Base-by-base conservation (phyloP, 768 basidiomycete species). In the Tricholoma sp. region DNA sequence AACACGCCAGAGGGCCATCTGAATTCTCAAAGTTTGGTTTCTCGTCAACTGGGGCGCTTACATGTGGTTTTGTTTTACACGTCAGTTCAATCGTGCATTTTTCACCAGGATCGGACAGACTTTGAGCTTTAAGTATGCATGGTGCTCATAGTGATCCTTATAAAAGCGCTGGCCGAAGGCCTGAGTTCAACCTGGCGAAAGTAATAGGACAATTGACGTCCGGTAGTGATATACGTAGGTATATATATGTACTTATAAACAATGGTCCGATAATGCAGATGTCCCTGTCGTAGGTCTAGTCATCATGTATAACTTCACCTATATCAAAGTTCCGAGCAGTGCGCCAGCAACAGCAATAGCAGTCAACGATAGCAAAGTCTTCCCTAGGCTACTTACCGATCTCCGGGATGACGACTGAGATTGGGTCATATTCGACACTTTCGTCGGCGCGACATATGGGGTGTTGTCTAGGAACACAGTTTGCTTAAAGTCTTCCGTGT, bases 401-500 rank as follows among this genome's bases (percentile, higher is more conserved):
- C 55, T 57, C 59, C 49, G 51, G 34, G 60, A 55, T 32, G 62
- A 54, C 9, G 64, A 61, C 43, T 62, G 55, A 37, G 58, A 55
- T 18, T 55, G 39, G 14, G 12, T 54, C 12, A 47, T 39, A 31
- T 43, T 60, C 14, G 64, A 59, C 41, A 63, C 62, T 5, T 58
- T 55, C 18, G 66, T 66, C 22, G 69, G 67, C 1, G 63, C 56
- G 18, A 66, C 55, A 52, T 64, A 66, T 2, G 64, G 65, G 22
- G 63, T 64, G 34, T 66, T 71, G 49, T 67, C 69, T 24, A 71
- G 58, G 45, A 65, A 63, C 14, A 66, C 55, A 7, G 70, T 66
- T 50, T 62, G 60, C 45, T 56, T 67, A 56, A 72, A 69, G 57
- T 72, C 70, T 49, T 67, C 64, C 22, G 64, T 65, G 37, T 71